Evolutionary conservation across 2,329 filamentous ascomycete species (phyloP), one percentile per base, ranked within the genome.

Genomic region (Claviceps sp.): DNA sequence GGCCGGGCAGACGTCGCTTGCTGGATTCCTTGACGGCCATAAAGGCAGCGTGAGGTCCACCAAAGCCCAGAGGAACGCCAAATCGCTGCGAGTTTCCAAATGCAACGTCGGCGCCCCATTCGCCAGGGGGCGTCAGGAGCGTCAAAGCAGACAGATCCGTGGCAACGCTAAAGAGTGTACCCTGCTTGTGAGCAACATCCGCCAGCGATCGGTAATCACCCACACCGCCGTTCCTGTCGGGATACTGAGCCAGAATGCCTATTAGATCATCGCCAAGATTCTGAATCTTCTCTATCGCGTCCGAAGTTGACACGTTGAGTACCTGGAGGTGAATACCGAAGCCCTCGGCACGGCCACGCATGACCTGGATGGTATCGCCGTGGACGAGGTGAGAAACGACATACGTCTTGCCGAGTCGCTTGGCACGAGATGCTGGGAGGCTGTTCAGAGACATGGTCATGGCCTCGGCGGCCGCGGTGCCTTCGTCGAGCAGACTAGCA

Each of bases 21-120:
- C 91, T 82, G 69, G 91, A 88, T 48, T 96, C 90, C 51, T 81
- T 81, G 51, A 90, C 89, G 19, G 91, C 87, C 66, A 97, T 96
- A 78, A 97, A 97, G 17, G 90, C 91, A 26, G 91, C 91, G 63
- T 96, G 91, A n/a, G 91, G 91, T 19, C 91, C 91, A 62, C 91
- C 91, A 60, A 84, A 94, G 48, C 91, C 91, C 64, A 96, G 81
- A 2, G 91, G 90, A 13, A 97, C 87, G 66, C 91, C 91, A 56
- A 96, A 86, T 54, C 91, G 77, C 72, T 97, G 91, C 16, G 91
- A 84, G 63, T 85, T 95, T 58, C 91, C 91, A 64, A 97, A 95
- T 5, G 90, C 91, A 60, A 97, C 88, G 64, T 97, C 91, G 22
- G 91, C 91, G 43, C 91, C 91, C 70, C 91, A 96, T 64, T 96